phyloP scores from a whole-genome alignment of 1,284 basidiomycete species.

The Sanghuangporus sanghuang region DNA sequence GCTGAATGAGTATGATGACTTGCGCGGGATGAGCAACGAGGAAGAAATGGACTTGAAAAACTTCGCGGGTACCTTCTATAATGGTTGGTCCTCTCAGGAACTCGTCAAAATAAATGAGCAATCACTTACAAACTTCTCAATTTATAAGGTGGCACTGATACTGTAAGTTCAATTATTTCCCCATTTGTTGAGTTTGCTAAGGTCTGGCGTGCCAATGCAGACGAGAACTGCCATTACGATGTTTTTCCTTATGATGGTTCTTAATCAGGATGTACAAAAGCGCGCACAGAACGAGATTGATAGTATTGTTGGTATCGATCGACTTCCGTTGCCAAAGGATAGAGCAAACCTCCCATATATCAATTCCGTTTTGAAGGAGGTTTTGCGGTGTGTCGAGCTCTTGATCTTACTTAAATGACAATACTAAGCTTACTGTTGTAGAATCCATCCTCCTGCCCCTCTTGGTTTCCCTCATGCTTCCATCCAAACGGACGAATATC shows the following conservation, averaged over 20 bases:
- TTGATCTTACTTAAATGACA: background rate
- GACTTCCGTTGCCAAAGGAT: conserved; percentile 26
- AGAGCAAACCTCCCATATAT: conserved; percentile 24
- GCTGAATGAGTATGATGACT: conserved; percentile 10
- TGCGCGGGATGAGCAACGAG: background rate
- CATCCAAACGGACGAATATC: conserved; percentile 7
- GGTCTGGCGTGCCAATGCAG: background rate
- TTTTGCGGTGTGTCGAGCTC: conserved; percentile 21
- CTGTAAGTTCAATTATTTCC: background rate
- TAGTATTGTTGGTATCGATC: conserved; percentile 8
- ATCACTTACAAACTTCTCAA: background rate
- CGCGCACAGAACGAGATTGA: conserved; percentile 14
- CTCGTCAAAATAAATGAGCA: background rate
- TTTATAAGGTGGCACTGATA: background rate
- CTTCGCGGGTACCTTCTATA: conserved; percentile 1
- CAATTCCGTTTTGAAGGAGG: conserved; percentile 26
- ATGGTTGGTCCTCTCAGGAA: background rate
- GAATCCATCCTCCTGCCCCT: background rate
- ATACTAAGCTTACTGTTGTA: background rate
- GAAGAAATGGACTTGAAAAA: conserved; percentile 6
- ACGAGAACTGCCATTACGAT: background rate
- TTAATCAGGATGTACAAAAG: conserved; percentile 4
- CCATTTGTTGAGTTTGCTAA: background rate
- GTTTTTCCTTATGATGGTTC: conserved; percentile 12
- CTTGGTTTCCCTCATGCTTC: conserved; percentile 6